These are phyloP conservation scores for Paxillus involutus DNA, from an alignment of 768 basidiomycete genomes.

Conservation along the genomic window DNA sequence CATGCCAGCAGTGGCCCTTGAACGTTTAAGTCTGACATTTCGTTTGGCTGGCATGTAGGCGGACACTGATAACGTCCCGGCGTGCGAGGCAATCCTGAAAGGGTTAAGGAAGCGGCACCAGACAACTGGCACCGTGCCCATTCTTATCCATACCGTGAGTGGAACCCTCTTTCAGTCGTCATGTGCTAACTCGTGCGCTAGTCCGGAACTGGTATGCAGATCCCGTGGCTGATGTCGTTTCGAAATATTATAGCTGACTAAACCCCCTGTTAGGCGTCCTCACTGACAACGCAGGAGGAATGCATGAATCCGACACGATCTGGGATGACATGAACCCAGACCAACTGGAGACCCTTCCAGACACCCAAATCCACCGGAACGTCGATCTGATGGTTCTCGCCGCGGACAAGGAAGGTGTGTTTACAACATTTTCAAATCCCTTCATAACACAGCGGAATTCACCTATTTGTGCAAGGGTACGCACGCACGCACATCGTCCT, in stretches of 20 bases:
- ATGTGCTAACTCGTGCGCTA: conserved; percentile 12
- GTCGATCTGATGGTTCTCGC: conserved; percentile 47
- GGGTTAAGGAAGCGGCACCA: conserved; percentile 51
- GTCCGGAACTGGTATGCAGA: conserved; percentile 49
- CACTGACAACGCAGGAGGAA: conserved; percentile 45
- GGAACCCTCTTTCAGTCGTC: not conserved
- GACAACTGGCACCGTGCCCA: conserved; percentile 41
- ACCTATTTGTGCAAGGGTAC: conserved; percentile 11
- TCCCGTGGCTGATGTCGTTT: too few species aligned
- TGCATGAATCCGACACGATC: conserved; percentile 33
- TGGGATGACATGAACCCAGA: conserved; percentile 51
- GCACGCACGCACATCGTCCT: conserved; percentile 42
- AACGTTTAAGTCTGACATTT: too few species aligned
- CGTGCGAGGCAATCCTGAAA: conserved; percentile 45
- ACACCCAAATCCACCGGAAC: conserved; percentile 46
- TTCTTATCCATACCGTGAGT: conserved; percentile 64
- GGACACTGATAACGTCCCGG: conserved; percentile 46
- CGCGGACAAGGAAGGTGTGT: conserved; percentile 49
- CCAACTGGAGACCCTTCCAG: conserved; percentile 45
- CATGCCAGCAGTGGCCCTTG: too few species aligned
- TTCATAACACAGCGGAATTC: too few species aligned
- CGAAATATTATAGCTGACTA: not conserved
- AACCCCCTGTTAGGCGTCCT: conserved; percentile 35
- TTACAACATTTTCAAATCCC: not conserved
- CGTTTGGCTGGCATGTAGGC: conserved; percentile 28